These are phyloP conservation scores for Schizochytrium sp. DNA, from an alignment of 108 stramenopile genomes.

Conservation along the genomic window DNA sequence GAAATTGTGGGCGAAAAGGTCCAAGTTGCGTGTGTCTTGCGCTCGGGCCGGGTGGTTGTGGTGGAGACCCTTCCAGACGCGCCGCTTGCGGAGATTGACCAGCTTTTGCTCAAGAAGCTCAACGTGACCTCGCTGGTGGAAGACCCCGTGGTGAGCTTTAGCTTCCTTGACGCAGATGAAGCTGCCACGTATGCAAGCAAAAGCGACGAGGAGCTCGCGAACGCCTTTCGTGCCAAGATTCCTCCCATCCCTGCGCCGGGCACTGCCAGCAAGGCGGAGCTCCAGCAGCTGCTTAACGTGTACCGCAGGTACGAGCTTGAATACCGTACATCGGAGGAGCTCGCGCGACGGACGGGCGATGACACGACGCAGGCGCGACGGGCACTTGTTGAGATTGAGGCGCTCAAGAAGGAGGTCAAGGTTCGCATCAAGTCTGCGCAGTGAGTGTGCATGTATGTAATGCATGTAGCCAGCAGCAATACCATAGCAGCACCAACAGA, in stretches of 20 bases:
- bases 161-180: neutral
- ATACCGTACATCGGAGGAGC: neutral
- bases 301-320: neutral
- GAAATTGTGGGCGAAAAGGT: slow-evolving; percentile 8
- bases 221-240: neutral
- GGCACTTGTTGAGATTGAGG: neutral
- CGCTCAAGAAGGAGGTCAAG: slow-evolving; percentile 2
- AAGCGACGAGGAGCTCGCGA: neutral
- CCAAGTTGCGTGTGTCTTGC: neutral
- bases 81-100: neutral
- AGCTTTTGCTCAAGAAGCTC: neutral
- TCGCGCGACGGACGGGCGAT: neutral
- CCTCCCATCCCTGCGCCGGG: neutral
- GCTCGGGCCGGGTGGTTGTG: neutral
- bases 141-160: neutral
- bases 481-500: no score
- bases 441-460: neutral
- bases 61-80: neutral
- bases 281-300: neutral
- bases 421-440: neutral
- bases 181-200: neutral
- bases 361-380: neutral
- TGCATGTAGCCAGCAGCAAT: no score
- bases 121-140: neutral
- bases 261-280: neutral